Base-by-base conservation (phyloP, 2,329 filamentous ascomycete species). In the Amphichorda felina region DNA sequence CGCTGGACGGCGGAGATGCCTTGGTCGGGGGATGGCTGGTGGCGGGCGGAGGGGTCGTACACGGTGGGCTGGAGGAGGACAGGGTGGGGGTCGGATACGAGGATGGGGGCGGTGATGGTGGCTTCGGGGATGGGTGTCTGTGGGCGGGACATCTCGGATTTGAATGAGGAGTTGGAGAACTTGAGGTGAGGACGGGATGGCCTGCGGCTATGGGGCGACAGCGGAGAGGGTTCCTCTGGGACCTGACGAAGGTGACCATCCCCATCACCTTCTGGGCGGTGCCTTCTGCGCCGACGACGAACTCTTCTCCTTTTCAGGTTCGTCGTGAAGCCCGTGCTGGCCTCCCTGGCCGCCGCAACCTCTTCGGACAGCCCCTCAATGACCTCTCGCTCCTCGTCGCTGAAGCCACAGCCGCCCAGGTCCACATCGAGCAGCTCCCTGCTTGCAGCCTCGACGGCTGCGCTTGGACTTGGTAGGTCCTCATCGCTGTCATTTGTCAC, bases 1-100 rank as follows among this genome's bases (percentile, higher is more conserved):
- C 72, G 70, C 50, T 76, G 73, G 21, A 76, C 67, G 2, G 70
- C 61, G 11, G 69, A 67, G 40, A 78, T 68, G 34, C 66, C 64
- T 38, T 61, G 61, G 41, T 67, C 58, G 11, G 44, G 44, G 9
- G 22, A 8, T 17, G 38, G 35, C 18, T 16, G 30, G 18, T 36
- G 40, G 15, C 35, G 39, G 21, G 45, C 40, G 18, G 43, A 43
- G 26, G 72, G 69, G 42, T 73, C 60, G 48, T 77, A 78, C 24
- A 71, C 66, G 10, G 68, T 68, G 2, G 74, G 70, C 45, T 72
- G 71, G 8, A 78, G 60, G 4, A 78, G 60, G 18, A 70, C 60
- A 2, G 69, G 68, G 38, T 66, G 62, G 8, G 66, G 64, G 18
- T 62, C 57, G n/a, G 58, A 52, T 36, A 57, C 50, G 30, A 71